Conservation (phyloP, 768 basidiomycete species). For the Termitomyces sp. region DNA sequence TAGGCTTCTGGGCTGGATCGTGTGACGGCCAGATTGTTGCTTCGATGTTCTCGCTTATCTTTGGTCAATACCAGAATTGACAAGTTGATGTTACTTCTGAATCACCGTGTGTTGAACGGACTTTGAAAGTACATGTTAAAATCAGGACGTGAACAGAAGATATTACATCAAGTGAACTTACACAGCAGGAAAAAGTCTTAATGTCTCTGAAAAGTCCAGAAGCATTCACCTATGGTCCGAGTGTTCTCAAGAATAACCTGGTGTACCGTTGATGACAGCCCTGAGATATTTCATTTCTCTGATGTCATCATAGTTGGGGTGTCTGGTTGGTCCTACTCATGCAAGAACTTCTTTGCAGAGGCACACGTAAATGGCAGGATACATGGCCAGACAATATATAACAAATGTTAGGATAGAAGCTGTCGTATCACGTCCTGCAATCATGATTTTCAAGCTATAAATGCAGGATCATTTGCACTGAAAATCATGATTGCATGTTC, state of each 20-base stretch:
- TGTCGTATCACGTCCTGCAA: constrained; percentile 43
- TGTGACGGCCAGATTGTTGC: constrained; percentile 42
- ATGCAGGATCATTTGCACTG: not conserved
- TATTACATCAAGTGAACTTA: constrained; percentile 17
- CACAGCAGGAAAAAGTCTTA: constrained; percentile 55
- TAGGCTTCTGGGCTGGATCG: constrained; percentile 38
- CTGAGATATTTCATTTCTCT: constrained; percentile 59
- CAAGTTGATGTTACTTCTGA: not conserved
- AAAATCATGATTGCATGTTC: not conserved
- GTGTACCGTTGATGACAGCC: constrained; percentile 59
- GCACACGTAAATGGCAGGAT: constrained; percentile 39
- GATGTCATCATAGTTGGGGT: constrained; percentile 52
- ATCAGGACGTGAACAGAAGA: not conserved
- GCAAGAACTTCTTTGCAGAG: constrained; percentile 52
- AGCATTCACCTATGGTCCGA: not conserved
- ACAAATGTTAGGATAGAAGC: constrained; percentile 37
- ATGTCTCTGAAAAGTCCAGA: constrained; percentile 31
- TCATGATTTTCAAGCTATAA: constrained; percentile 39
- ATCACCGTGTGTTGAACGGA: constrained; percentile 42
- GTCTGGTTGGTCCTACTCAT: constrained; percentile 40
- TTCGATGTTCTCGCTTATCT: constrained; percentile 36
- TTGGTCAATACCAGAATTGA: not conserved
- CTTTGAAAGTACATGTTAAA: constrained; percentile 13
- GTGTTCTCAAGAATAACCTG: not conserved
- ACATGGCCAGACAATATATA: constrained; percentile 40